Evolutionary conservation across 108 stramenopile genomes (phyloP), one percentile per base, ranked within the genome.

Genomic region (Cyclotella cryptica): DNA sequence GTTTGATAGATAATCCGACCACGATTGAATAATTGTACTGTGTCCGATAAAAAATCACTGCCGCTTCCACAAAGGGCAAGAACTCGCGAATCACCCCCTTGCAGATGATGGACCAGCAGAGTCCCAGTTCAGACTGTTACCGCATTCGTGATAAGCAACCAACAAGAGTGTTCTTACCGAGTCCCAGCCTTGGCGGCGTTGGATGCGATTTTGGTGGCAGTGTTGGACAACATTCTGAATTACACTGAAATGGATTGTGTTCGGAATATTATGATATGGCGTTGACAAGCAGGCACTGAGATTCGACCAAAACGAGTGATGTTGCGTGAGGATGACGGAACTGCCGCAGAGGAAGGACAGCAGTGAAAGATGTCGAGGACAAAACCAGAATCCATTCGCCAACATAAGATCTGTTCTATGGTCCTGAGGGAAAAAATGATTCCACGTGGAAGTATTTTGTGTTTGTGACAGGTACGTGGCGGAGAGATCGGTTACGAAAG

Each of bases 171-270:
- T 35, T 35, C 70, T 58, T 58, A 71, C 70, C 70, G 70, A 42
- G 54, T 35, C 14, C 58, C 60, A 13, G 43, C 45, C 66, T 73
- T 78, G 62, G 77, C 65, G 27, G 64, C 77, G 35, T 28, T 72
- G 19, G 72, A 24, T 28, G 72, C 71, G 49, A 78, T 17, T 40
- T 74, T 78, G 19, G 42, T 69, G 62, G 72, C 77, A 14, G 71
- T 66, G 64, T 66, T 72, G 26, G 77, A 78, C 39, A 78, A 64
- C 77, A 78, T 78, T 44, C 55, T 53, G 51, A 21, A 47, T 72
- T 59, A 3, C 10, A 43, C 40, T 9, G 27, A 44, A 43, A 17
- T 40, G 43, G 30, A 35, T 69, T 17, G 1, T 45, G 14, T 24
- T 12, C 3, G n/a, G 9, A 66, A 21, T 21, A 67, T n/a, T 45